Evolutionary conservation across 768 basidiomycete species (phyloP), one percentile per base, ranked within the genome.

Genomic region (Goffeauzyma gilvescens): DNA sequence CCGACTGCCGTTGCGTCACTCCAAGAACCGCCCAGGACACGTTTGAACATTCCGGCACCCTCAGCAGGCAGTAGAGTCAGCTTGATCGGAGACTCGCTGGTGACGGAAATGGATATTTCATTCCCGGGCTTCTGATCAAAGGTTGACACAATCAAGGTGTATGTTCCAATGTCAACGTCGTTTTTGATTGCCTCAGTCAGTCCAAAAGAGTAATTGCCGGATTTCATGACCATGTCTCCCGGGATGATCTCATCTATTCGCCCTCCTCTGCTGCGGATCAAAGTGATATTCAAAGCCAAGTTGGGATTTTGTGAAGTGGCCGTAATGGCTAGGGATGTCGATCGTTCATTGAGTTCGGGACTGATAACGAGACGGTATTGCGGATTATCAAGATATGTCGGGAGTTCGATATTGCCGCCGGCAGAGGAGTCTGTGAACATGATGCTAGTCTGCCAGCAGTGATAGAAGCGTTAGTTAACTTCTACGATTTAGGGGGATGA

Each of bases 41-140:
- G 78, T 17, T 64, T 65, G 57, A 79, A 90, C 85, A 93, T 83
- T 0, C 87, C 89, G 0, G 86, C 83, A 0, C 85, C 87, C 65
- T 96, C 90, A 44, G 78, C 74, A 0, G 78, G 75, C 18, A 93
- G 78, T 0, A 73, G 51, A 37, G 66, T 66, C 18, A 93, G 48
- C 14, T 76, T 73, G 39, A 87, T 70, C 1, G 72, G 69, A 43
- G 78, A 73, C 38, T 80, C 74, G 2, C 84, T 63, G 18, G 68
- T 69, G 20, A 93, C 60, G 1, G 67, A 69, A 62, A 76, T 90
- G 7, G 70, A 49, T 2, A 82, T 83, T 4, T 69, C 67, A 44
- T 80, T 73, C 10, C 65, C 66, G 1, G 84, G 77, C n/a, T n/a
- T n/a, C n/a, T n/a, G n/a, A 47, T 82, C 78, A 57, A 87, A 93